Percentiles rank a stretch among this genome's conserved stretches.
Evolutionary conservation across 2,329 filamentous ascomycete genomes (phyloP).

Genomic region (Macrophomina pseudophaseolina): DNA sequence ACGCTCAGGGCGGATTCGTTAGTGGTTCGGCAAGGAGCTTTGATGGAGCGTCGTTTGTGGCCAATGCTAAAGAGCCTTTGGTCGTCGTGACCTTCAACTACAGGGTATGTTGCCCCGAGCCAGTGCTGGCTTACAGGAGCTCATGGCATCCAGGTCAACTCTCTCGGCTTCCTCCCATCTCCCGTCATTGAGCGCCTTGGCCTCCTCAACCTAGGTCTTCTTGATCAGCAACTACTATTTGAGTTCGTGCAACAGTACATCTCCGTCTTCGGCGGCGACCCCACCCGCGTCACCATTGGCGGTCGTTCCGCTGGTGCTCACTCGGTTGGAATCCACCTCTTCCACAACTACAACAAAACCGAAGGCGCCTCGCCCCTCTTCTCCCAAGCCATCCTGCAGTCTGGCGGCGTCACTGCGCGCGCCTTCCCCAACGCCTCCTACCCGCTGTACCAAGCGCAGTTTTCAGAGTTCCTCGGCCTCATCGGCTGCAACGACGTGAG

Average conservation of each 20-base stretch:
- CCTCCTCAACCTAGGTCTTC: conserved; percentile 40
- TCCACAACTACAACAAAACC: conserved; percentile 43
- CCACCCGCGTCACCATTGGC: conserved; percentile 52
- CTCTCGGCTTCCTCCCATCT: conserved; percentile 41
- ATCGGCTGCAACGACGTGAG: conserved; percentile 29
- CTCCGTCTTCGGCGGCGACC: conserved; percentile 52
- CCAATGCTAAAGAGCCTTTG: conserved; percentile 37
- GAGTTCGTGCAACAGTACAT: conserved; percentile 57
- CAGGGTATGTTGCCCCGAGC: conserved; percentile 32
- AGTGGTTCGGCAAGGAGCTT: conserved; percentile 38
- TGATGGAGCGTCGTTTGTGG: conserved; percentile 42
- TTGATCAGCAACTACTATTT: conserved; percentile 53
- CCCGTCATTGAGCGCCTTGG: conserved; percentile 39
- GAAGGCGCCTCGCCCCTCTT: conserved; percentile 38
- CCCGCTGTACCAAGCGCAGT: conserved; percentile 39
- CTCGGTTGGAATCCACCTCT: conserved; percentile 43
- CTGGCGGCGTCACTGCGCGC: conserved; percentile 42
- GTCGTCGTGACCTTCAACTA: conserved; percentile 45
- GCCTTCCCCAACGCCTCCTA: conserved; percentile 42
- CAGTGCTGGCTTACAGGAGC: neutral
- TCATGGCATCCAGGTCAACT: conserved; percentile 20
- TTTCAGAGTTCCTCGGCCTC: conserved; percentile 38
- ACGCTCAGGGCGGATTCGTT: conserved; percentile 28
- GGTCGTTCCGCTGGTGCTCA: conserved; percentile 32
- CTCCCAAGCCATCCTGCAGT: conserved; percentile 40